Percentiles rank a stretch among this genome's conserved stretches.
Conservation (phyloP, 768 basidiomycete genomes). For the Pleurotus eryngii region DNA sequence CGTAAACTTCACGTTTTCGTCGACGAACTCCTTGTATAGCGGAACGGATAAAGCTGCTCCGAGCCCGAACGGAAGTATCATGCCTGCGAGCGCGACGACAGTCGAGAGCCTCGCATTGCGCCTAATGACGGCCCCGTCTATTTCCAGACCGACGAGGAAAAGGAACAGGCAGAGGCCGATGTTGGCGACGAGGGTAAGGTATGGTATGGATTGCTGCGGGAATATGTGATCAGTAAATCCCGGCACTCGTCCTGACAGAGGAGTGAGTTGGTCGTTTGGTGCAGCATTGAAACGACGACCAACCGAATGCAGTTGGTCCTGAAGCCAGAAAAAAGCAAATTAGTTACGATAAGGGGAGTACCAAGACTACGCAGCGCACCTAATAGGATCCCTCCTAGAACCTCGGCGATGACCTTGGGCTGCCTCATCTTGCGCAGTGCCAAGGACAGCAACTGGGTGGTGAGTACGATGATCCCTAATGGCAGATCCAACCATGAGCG, state of each 20-base stretch:
- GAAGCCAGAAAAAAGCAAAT: slow-evolving; percentile 3
- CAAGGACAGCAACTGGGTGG: slow-evolving; percentile 74
- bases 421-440: slow-evolving; percentile 73
- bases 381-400: slow-evolving; percentile 87
- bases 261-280: neutral
- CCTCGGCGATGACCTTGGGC: slow-evolving; percentile 81
- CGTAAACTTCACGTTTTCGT: slow-evolving; percentile 65
- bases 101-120: slow-evolving; percentile 68
- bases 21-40: slow-evolving; percentile 74
- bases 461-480: slow-evolving; percentile 77
- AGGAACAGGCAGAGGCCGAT: slow-evolving; percentile 88
- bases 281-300: neutral
- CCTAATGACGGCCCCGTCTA: slow-evolving; percentile 75
- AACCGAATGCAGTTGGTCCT: slow-evolving; percentile 52
- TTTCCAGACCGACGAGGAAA: slow-evolving; percentile 91
- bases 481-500: neutral
- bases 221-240: slow-evolving; percentile 87
- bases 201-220: slow-evolving; percentile 65
- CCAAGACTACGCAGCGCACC: slow-evolving; percentile 33
- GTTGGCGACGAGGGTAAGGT: slow-evolving; percentile 82
- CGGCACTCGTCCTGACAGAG: slow-evolving; percentile 66
- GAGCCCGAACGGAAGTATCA: slow-evolving; percentile 84
- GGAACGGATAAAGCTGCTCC: slow-evolving; percentile 65
- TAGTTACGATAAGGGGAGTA: neutral
- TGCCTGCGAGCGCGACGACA: slow-evolving; percentile 77